Evolutionary conservation across 345 rosid genomes (phyloP), one percentile per base, ranked within the genome.

Genomic region (Hibiscus mutabilis): DNA sequence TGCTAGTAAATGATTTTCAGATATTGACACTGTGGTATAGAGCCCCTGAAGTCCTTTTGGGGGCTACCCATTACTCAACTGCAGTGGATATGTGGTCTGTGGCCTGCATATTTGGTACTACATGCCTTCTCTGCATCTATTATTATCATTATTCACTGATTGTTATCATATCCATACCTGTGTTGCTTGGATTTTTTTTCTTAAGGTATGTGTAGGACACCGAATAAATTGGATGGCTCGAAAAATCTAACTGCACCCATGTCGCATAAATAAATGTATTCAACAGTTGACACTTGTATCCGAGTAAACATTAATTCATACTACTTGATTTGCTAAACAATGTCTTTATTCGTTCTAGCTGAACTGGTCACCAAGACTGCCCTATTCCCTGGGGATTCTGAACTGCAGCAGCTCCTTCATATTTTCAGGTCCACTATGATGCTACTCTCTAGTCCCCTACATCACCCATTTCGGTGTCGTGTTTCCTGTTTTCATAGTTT

Each of bases 21-120:
- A 94, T 94, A 65, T 80, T 94, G 76, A 94, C 98, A 18, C 84
- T 94, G 4, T 94, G 98, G 98, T 91, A 94, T 66, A 86, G 98
- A 85, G 89, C 98, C 71, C 98, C 98, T 8, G 99, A 95, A 74
- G 97, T 95, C 76, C 97, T 95, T 64, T 65, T 95, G 75, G 99
- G 97, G 10, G 87, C 93, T 15, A 95, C 97, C 18, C 98, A 92
- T 78, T 95, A 95, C 85, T 95, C 99, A 72, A 90, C 97, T 51
- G 96, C 97, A 16, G 97, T 95, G 18, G 99, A 92, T 75, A 85
- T 92, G 81, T 95, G 97, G 97, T 95, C 96, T 63, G 99, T 95
- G 46, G 97, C 86, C 77, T 92, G 97, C 65, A 86, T 95, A 0
- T 95, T 95, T 75, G 99, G 99, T 95, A 86, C 40, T 15, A n/a